Percentiles rank a stretch among this genome's conserved stretches.
phyloP scores from a whole-genome alignment of 2,329 filamentous ascomycete genomes.

The Mariannaea sp. region DNA sequence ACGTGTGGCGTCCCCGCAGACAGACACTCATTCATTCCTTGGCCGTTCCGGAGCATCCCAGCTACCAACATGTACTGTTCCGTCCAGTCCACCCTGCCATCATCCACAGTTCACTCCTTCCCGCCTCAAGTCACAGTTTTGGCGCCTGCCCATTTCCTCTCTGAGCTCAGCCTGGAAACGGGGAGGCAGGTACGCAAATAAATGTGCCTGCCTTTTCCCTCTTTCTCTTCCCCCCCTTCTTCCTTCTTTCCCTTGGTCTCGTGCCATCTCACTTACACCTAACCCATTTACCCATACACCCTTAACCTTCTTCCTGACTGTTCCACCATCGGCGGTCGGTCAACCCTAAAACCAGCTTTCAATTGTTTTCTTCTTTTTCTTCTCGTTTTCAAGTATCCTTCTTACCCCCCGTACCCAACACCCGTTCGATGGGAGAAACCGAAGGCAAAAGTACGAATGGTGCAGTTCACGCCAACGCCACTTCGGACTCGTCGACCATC shows the following conservation, averaged over 20 bases:
- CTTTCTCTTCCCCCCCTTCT: slow-evolving; percentile 13
- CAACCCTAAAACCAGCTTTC: slow-evolving; percentile 8
- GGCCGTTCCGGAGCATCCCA: slow-evolving; percentile 1
- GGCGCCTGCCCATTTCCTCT: slow-evolving; percentile 9
- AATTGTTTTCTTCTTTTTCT: neutral
- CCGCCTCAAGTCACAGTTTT: slow-evolving; percentile 11
- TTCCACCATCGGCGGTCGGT: slow-evolving; percentile 12
- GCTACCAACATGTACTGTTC: slow-evolving; percentile 9
- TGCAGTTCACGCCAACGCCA: slow-evolving; percentile 47
- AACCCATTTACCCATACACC: neutral
- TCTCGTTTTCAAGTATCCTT: slow-evolving; percentile 19
- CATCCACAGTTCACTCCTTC: neutral
- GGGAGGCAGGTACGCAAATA: slow-evolving; percentile 25
- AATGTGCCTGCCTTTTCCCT: slow-evolving; percentile 24
- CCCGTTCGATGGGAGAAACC: slow-evolving; percentile 50
- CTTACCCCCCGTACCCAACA: slow-evolving; percentile 39
- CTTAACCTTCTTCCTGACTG: slow-evolving; percentile 21
- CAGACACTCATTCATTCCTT: slow-evolving; percentile 1
- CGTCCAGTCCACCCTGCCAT: neutral
- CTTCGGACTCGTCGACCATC: slow-evolving; percentile 45
- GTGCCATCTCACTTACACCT: slow-evolving; percentile 28
- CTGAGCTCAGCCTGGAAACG: slow-evolving; percentile 8
- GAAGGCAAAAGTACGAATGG: slow-evolving; percentile 46
- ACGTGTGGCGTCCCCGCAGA: slow-evolving; percentile 18
- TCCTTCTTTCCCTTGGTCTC: slow-evolving; percentile 26